phyloP scores from a whole-genome alignment of 2,329 filamentous ascomycete genomes.

The Chaetomium olivaceum region DNA sequence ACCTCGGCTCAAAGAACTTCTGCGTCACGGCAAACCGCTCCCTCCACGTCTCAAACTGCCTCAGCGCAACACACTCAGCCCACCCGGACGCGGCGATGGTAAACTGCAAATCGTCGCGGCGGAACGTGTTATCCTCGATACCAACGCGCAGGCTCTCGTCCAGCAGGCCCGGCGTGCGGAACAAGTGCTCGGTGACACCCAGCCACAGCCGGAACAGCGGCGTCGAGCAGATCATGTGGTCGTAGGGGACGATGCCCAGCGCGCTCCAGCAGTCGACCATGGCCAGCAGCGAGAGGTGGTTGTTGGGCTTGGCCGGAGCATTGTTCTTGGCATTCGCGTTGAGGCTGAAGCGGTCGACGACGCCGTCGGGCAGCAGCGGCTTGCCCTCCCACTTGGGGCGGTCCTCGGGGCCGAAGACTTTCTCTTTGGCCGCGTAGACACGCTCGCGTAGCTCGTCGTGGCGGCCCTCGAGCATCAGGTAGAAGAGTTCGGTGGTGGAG shows the following conservation, averaged over 20 bases:
- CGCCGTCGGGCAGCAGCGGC: conserved; percentile 74
- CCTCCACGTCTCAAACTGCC: conserved; percentile 89
- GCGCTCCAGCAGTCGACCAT: conserved; percentile 99
- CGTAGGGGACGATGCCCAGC: conserved; percentile 90
- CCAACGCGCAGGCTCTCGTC: conserved; percentile 84
- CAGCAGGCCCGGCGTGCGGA: conserved; percentile 77
- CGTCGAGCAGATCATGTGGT: conserved; percentile 99
- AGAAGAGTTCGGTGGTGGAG: conserved; percentile 91
- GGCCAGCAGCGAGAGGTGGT: conserved; percentile 86
- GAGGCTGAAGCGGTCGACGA: conserved; percentile 87
- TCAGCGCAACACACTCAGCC: conserved; percentile 89
- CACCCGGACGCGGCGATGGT: conserved; percentile 95
- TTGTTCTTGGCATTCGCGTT: conserved; percentile 55
- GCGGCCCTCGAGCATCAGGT: conserved; percentile 90
- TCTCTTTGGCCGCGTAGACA: conserved; percentile 64
- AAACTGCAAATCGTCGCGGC: conserved; percentile 95
- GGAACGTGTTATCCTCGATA: conserved; percentile 85
- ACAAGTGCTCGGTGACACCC: conserved; percentile 95
- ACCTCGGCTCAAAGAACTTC: conserved; percentile 85
- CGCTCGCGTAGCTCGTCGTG: conserved; percentile 70
- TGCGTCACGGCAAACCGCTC: conserved; percentile 91
- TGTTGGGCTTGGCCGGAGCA: conserved; percentile 69
- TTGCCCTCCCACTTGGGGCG: conserved; percentile 59
- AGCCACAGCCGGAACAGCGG: conserved; percentile 96
- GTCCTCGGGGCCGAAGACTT: conserved; percentile 75